A percentile compares a stretch with the other conserved stretches of the same genome.
These are phyloP conservation scores for Byssothecium circinans DNA, from an alignment of 2,329 filamentous ascomycete genomes.

Conservation along the genomic window DNA sequence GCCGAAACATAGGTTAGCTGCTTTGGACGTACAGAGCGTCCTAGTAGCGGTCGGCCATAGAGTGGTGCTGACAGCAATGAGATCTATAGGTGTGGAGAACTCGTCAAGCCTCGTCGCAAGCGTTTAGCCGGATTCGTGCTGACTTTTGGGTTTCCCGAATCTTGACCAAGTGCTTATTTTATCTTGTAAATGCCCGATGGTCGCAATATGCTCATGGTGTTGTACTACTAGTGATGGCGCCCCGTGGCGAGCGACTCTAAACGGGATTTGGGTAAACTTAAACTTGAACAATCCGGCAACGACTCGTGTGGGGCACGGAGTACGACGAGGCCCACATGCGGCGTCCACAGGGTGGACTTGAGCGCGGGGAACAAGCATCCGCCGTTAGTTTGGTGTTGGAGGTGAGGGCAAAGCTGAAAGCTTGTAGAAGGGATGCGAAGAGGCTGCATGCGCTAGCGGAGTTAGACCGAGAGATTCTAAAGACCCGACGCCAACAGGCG, in stretches of 20 bases:
- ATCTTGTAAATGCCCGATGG: slow-evolving; percentile 1
- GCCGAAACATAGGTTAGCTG: slow-evolving; percentile 23
- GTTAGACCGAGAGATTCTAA: not conserved
- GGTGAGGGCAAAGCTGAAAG: not conserved
- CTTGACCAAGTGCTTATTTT: slow-evolving; percentile 13
- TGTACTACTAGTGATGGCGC: too few relatives aligned
- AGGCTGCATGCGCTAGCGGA: not conserved
- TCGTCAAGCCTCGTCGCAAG: slow-evolving; percentile 11
- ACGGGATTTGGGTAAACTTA: too few relatives aligned
- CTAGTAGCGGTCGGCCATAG: not conserved
- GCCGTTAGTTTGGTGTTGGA: not conserved
- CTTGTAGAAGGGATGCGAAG: slow-evolving; percentile 5
- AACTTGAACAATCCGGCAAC: not conserved
- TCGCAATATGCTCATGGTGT: not conserved
- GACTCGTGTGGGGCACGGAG: not conserved
- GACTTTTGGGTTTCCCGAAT: not conserved
- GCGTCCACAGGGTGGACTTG: not conserved
- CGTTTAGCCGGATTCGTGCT: slow-evolving; percentile 8
- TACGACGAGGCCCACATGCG: not conserved
- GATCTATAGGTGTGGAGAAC: slow-evolving; percentile 6
- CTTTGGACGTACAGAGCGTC: slow-evolving; percentile 4
- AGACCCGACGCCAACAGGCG: not conserved
- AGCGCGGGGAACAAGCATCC: not conserved
- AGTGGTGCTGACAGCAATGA: not conserved
- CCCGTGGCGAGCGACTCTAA: too few relatives aligned